These are phyloP conservation scores for Ceratobasidium sp. DNA, from an alignment of 1,284 basidiomycete species.

Conservation along the genomic window DNA sequence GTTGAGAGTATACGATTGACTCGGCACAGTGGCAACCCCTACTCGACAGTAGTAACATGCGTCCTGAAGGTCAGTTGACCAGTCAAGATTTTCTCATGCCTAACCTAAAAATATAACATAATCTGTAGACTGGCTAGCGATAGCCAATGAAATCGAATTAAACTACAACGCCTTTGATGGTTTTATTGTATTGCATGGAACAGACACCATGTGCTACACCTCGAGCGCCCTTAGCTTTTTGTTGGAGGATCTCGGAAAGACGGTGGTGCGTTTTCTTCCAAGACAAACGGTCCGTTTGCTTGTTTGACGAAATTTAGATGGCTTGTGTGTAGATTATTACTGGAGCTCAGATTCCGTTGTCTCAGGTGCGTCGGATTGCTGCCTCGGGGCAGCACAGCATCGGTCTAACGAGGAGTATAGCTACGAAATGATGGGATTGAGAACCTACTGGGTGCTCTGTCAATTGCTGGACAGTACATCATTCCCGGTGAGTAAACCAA, in stretches of 20 bases:
- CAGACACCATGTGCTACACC: slow-evolving; percentile 93
- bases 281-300: background rate
- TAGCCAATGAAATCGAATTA: slow-evolving; percentile 89
- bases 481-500: slow-evolving; percentile 71
- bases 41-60: slow-evolving; percentile 88
- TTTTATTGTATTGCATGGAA: slow-evolving; percentile 90
- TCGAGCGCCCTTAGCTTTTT: slow-evolving; percentile 88
- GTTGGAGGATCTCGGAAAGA: slow-evolving; percentile 89
- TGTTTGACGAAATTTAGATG: slow-evolving; percentile 33
- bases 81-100: background rate
- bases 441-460: slow-evolving; percentile 85
- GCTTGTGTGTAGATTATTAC: slow-evolving; percentile 71
- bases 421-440: slow-evolving; percentile 89
- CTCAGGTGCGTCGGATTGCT: slow-evolving; percentile 54
- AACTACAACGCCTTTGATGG: slow-evolving; percentile 87
- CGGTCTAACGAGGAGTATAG: slow-evolving; percentile 15
- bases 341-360: slow-evolving; percentile 91
- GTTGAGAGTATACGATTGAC: background rate
- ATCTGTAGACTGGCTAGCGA: slow-evolving; percentile 80
- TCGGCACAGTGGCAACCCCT: slow-evolving; percentile 76
- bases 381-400: background rate
- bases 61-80: slow-evolving; percentile 64
- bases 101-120: slow-evolving; percentile 41
- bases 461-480: slow-evolving; percentile 87
- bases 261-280: slow-evolving; percentile 62